A percentile compares a stretch with the other conserved stretches of the same genome.
Evolutionary conservation across 179 eudicot species (phyloP).

Genomic region (Heliamphora pulchella): DNA sequence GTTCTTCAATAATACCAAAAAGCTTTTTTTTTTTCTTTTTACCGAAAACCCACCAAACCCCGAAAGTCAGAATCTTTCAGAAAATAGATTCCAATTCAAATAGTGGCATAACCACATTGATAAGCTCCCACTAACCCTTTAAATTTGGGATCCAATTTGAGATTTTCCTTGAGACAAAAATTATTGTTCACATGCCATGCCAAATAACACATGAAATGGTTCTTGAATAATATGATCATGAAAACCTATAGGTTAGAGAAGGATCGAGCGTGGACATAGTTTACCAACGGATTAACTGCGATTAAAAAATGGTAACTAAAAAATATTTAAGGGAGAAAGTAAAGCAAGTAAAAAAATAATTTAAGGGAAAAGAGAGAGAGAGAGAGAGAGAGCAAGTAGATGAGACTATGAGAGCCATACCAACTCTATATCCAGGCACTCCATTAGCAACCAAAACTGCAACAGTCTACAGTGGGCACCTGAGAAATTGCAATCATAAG

Average conservation of each 20-base stretch:
- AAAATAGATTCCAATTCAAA: no score
- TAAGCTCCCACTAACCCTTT: no score
- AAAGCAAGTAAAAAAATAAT: not conserved
- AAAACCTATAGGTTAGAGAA: not conserved
- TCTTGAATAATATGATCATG: not conserved
- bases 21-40: no score
- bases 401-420: conserved; percentile 3
- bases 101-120: no score
- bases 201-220: not conserved
- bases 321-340: not conserved
- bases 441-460: not conserved
- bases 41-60: no score
- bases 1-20: no score
- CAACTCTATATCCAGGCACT: not conserved
- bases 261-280: not conserved
- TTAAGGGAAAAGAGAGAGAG: not conserved
- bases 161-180: not conserved
- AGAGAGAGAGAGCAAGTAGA: not conserved
- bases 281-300: not conserved
- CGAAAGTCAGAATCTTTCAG: no score
- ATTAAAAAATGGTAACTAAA: not conserved
- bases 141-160: no score
- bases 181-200: not conserved
- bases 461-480: not conserved
- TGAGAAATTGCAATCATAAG: conserved; percentile 4